Evolutionary conservation across 345 rosid species (phyloP), one percentile per base, ranked within the genome.

Genomic region (Populus deltoides): DNA sequence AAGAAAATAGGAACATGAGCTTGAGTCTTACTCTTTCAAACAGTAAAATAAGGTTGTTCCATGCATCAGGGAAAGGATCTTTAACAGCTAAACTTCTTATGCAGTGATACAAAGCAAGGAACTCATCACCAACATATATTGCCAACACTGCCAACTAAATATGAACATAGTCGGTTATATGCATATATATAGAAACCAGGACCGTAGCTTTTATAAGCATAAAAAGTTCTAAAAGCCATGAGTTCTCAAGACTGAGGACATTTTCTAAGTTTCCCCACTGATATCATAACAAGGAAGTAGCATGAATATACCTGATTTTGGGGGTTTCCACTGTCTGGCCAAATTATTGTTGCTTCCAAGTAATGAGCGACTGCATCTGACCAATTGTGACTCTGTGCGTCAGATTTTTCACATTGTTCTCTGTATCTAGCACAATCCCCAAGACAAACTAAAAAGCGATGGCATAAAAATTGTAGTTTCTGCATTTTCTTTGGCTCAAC

Each of bases 61-160:
- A 84, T 63, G 98, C 93, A 86, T 94, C 97, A 29, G 94, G 98
- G 75, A 96, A 96, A 68, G 97, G 98, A 71, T 96, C 99, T 83
- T 88, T 92, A 68, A 93, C 92, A 16, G 99, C 97, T 82, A 96
- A 87, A 84, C 99, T 96, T 89, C 99, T 88, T 66, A 96, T 80
- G 71, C 93, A 96, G 68, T 92, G 99, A 86, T 93, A 96, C 75
- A 96, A 84, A 68, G 97, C 97, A 62, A 93, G 90, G 82, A 93
- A 89, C 75, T 92, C 97, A 43, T 92, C 97, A 66, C 99, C 94
- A 71, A 96, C 89, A 76, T 93, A 93, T 0, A 86, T 91, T 57
- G 99, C 96, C 89, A 96, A 77, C 75, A 96, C 89, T 77, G 99
- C 98, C 88, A 96, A 71, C 99, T 96, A 75, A 53, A 82, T 51